Conservation (phyloP, 2,329 filamentous ascomycete genomes). For the Epichloe hybrida region DNA sequence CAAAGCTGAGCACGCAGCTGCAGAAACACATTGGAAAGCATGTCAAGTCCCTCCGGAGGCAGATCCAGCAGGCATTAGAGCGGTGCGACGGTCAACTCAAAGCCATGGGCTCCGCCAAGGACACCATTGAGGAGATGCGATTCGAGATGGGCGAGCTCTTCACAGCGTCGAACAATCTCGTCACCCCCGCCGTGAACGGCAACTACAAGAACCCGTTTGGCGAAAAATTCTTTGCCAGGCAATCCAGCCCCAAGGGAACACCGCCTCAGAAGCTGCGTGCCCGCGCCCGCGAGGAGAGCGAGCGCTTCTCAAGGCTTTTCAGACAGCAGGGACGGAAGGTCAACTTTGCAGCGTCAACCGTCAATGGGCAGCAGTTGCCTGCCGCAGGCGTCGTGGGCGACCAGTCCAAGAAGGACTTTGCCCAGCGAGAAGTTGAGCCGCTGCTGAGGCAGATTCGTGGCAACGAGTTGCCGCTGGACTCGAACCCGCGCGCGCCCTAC, state of each 20-base stretch:
- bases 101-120: slow-evolving; percentile 35
- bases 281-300: slow-evolving; percentile 37
- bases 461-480: slow-evolving; percentile 38
- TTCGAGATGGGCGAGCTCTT: slow-evolving; percentile 40
- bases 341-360: slow-evolving; percentile 22
- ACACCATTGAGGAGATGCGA: slow-evolving; percentile 39
- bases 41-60: slow-evolving; percentile 34
- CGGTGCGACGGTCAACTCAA: slow-evolving; percentile 35
- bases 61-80: slow-evolving; percentile 37
- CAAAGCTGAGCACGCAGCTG: slow-evolving; percentile 35
- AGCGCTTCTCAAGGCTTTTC: slow-evolving; percentile 34
- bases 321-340: slow-evolving; percentile 36
- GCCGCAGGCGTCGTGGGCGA: slow-evolving; percentile 19
- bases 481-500: slow-evolving; percentile 38
- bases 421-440: slow-evolving; percentile 33
- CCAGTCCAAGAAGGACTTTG: slow-evolving; percentile 33
- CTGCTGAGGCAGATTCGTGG: slow-evolving; percentile 36
- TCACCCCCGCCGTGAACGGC: slow-evolving; percentile 38
- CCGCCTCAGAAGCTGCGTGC: slow-evolving; percentile 38
- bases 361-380: slow-evolving; percentile 12
- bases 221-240: slow-evolving; percentile 36
- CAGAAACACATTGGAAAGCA: slow-evolving; percentile 39
- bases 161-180: slow-evolving; percentile 37
- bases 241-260: slow-evolving; percentile 34
- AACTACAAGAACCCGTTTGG: slow-evolving; percentile 42